Base-by-base conservation (phyloP, 306 rosid genomes). In the Malus sieversii region DNA sequence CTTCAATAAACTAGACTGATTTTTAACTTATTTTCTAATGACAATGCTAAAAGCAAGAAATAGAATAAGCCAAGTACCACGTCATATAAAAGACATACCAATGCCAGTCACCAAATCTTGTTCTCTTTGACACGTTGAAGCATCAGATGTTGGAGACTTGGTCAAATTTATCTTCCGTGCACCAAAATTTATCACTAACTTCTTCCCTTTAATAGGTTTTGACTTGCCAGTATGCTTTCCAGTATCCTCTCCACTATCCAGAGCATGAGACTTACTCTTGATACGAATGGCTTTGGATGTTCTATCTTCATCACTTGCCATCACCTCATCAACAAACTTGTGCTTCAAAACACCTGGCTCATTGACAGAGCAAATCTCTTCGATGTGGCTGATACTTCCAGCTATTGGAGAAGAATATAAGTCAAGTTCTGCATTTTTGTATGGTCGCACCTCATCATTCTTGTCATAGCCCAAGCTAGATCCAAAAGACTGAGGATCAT, bases 311-410 rank as follows among this genome's bases (percentile, higher is more conserved):
- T 92, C 97, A 72, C 89, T 90, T 72, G 86, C 88, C 98, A 92
- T 96, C 80, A 96, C 97, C 81, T 96, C 99, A 70, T 96, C 90
- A 65, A 96, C 97, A 86, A 84, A 90, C 86, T 90, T 90, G 69
- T 83, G 98, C 82, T 96, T 96, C 81, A 87, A 85, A 68, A 71
- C 77, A 45, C 90, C 93, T 68, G 90, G 85, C 72, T 85, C 86
- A 69, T 81, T 92, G 78, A 85, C 51, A 20, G 85, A 82, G 81
- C 76, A 78, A 45, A 84, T 51, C 77, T 84, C 92, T 73, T 90
- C 96, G 35, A 87, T 82, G 61, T 86, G 90, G 83, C 85, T 78
- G 81, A 82, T 72, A 82, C 91, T 89, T 85, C 93, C 91, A 58
- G 87, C 88, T 77, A 84, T 86, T 10, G 96, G 92, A 58, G 96